A percentile compares a stretch with the other conserved stretches of the same genome.
These are phyloP conservation scores for Andrographis paniculata DNA, from an alignment of 305 asterid genomes.

Conservation along the genomic window DNA sequence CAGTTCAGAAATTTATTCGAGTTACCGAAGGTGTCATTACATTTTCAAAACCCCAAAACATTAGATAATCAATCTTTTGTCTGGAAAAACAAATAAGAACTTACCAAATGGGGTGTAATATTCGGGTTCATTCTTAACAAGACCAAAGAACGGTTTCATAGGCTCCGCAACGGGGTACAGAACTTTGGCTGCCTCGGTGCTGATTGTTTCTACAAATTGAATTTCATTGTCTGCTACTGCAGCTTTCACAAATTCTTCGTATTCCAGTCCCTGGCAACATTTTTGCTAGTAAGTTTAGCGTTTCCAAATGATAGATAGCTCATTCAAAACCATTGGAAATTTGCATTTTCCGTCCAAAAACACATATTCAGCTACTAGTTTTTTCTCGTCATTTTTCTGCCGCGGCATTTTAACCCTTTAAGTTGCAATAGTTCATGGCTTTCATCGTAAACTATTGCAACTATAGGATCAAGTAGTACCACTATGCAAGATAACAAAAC, in stretches of 20 bases:
- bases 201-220: slow-evolving; percentile 75
- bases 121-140: slow-evolving; percentile 82
- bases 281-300: slow-evolving; percentile 13
- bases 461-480: too few relatives aligned
- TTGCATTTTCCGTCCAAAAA: neutral
- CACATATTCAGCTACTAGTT: too few relatives aligned
- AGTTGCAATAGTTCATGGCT: neutral
- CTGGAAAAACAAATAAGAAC: slow-evolving; percentile 17
- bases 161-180: slow-evolving; percentile 41
- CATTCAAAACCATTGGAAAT: neutral
- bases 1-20: neutral
- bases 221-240: slow-evolving; percentile 68
- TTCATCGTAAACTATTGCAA: too few relatives aligned
- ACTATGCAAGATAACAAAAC: too few relatives aligned
- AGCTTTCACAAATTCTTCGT: slow-evolving; percentile 61
- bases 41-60: neutral
- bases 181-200: slow-evolving; percentile 48
- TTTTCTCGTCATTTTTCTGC: too few relatives aligned
- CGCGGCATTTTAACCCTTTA: neutral
- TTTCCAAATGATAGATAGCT: slow-evolving; percentile 10
- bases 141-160: slow-evolving; percentile 52
- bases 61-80: neutral
- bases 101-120: slow-evolving; percentile 61
- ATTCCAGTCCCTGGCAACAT: slow-evolving; percentile 55
- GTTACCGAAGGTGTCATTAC: neutral